phyloP scores from a whole-genome alignment of 2,329 filamentous ascomycete genomes.

The Bipolaris oryzae region DNA sequence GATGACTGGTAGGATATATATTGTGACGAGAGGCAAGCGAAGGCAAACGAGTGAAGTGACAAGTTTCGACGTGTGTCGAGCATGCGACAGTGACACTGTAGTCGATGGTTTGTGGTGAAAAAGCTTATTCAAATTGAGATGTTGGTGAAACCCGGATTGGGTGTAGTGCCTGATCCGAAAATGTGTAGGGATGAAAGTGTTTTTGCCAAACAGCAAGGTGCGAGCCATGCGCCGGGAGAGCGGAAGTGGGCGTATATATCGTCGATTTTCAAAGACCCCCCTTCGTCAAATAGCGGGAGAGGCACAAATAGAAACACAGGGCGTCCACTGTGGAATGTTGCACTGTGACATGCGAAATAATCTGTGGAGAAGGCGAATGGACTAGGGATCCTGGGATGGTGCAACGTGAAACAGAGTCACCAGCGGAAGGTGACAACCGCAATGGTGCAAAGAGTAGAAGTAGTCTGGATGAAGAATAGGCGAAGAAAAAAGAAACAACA shows the following conservation, averaged over 20 bases:
- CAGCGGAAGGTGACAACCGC: neutral
- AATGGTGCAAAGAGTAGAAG: neutral
- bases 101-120: neutral
- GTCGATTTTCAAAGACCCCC: neutral
- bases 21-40: neutral
- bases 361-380: constrained; percentile 19
- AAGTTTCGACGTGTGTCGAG: neutral
- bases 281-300: neutral
- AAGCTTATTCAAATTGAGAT: neutral
- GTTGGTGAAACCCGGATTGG: constrained; percentile 1
- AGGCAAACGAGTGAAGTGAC: neutral
- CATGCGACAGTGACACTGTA: neutral
- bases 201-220: neutral
- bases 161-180: neutral
- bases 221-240: neutral
- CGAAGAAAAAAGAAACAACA: constrained; percentile 12
- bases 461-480: neutral
- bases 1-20: neutral
- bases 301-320: constrained; percentile 1
- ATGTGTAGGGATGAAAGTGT: neutral
- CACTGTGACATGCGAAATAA: constrained; percentile 25
- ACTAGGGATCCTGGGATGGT: constrained; percentile 8
- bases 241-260: constrained; percentile 1
- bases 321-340: constrained; percentile 15
- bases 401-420: neutral